Conservation (phyloP, 2,329 filamentous ascomycete species). For the Sodiomyces alkalinus region DNA sequence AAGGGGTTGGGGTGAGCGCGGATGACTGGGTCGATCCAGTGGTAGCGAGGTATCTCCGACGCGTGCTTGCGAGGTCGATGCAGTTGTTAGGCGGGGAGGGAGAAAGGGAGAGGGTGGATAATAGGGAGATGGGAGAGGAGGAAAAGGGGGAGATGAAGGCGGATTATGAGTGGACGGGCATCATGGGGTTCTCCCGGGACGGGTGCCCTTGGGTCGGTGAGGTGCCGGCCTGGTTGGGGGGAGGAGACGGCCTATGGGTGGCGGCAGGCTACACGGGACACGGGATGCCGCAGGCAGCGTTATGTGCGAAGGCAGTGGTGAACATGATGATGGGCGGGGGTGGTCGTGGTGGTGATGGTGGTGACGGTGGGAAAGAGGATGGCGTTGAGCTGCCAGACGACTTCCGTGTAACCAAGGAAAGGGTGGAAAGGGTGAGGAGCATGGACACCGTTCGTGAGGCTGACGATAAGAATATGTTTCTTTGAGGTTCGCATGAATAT, state of each 20-base stretch:
- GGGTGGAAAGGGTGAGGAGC: conserved; percentile 10
- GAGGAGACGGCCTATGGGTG: conserved; percentile 43
- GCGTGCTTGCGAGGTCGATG: conserved; percentile 23
- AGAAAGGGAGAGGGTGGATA: too few relatives aligned
- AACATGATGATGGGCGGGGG: conserved; percentile 39
- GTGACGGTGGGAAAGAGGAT: conserved; percentile 11
- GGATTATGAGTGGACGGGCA: conserved; percentile 59
- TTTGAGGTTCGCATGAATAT: background rate
- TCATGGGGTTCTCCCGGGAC: conserved; percentile 64
- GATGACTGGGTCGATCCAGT: conserved; percentile 41
- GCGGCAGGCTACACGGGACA: conserved; percentile 57
- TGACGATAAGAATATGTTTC: conserved; percentile 8
- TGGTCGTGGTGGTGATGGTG: conserved; percentile 7
- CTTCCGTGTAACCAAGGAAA: conserved; percentile 21
- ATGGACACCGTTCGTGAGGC: conserved; percentile 6
- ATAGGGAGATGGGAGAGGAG: conserved; percentile 18
- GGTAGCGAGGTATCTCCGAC: conserved; percentile 39
- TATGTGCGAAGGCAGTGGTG: conserved; percentile 49
- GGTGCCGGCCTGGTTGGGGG: conserved; percentile 37
- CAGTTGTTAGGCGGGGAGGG: too few relatives aligned
- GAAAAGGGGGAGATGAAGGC: conserved; percentile 28
- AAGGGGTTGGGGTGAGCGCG: conserved; percentile 40
- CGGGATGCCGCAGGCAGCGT: conserved; percentile 60
- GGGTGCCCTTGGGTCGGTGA: conserved; percentile 54
- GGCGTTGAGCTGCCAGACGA: conserved; percentile 27